Evolutionary conservation across 106 monocot genomes (phyloP).

Genomic region (Dendrobium huoshanense): DNA sequence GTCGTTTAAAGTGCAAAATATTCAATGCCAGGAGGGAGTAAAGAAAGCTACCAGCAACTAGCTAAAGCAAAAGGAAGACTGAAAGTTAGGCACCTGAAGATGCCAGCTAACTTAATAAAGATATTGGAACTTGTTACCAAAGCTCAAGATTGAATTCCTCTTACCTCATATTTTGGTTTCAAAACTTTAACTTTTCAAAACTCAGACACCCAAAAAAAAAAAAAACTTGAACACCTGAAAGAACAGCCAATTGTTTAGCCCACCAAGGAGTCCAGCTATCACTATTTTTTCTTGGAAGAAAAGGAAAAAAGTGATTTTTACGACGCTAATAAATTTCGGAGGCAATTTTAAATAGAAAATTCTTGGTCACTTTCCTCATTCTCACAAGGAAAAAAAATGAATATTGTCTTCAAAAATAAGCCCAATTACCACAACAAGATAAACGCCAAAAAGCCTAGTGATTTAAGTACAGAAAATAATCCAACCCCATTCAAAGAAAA

Average conservation of each 20-base stretch:
- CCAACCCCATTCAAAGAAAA: no score
- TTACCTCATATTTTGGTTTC: no score
- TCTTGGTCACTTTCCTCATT: background rate
- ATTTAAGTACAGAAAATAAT: no score
- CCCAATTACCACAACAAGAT: background rate
- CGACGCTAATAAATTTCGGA: background rate
- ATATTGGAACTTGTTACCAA: background rate
- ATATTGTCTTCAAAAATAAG: background rate
- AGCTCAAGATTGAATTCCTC: no score
- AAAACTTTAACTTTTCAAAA: no score
- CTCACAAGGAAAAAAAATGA: background rate
- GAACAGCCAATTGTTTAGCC: slow-evolving; percentile 6
- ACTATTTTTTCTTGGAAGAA: background rate
- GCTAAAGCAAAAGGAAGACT: slow-evolving; percentile 2
- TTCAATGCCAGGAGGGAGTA: background rate
- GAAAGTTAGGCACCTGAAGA: background rate
- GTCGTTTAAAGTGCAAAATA: background rate
- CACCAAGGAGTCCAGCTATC: background rate
- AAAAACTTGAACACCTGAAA: background rate
- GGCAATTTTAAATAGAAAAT: background rate
- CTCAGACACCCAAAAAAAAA: no score
- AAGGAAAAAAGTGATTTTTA: no score
- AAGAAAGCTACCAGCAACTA: background rate
- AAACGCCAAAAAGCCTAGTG: background rate
- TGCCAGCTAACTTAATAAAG: background rate